Conservation (phyloP, 2,329 filamentous ascomycete species). For the Curvularia eragrostidis region DNA sequence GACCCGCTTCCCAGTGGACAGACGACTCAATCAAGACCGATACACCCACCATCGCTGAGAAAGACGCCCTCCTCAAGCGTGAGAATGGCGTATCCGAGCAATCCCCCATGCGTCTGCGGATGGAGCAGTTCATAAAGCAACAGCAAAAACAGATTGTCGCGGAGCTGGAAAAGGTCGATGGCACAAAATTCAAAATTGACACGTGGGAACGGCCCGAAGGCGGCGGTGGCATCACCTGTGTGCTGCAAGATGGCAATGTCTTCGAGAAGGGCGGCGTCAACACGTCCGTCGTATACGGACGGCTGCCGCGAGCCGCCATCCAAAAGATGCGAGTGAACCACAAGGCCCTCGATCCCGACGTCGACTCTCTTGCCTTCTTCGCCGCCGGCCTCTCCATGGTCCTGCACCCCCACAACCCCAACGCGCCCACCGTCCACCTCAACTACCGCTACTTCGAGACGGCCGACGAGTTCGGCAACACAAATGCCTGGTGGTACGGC, state of each 20-base stretch:
- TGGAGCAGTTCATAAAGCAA: conserved; percentile 95
- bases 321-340: conserved; percentile 86
- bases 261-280: conserved; percentile 98
- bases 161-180: conserved; percentile 83
- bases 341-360: conserved; percentile 80
- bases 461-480: conserved; percentile 78
- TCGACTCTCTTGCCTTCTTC: conserved; percentile 91
- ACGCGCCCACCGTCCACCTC: conserved; percentile 95
- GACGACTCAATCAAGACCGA: conserved; percentile 59
- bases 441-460: conserved; percentile 99
- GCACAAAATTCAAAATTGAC: conserved; percentile 80
- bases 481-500: conserved; percentile 96
- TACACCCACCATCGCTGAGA: conserved; percentile 77
- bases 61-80: conserved; percentile 80
- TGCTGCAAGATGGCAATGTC: conserved; percentile 93
- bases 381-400: conserved; percentile 92
- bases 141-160: conserved; percentile 88
- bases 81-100: conserved; percentile 75
- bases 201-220: conserved; percentile 87
- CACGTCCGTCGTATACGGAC: conserved; percentile 92
- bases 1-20: conserved; percentile 33
- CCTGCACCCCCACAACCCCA: conserved; percentile 90
- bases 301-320: conserved; percentile 84
- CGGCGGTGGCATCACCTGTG: conserved; percentile 91
- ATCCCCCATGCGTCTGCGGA: conserved; percentile 95